A percentile compares a stretch with the other conserved stretches of the same genome.
Conservation (phyloP, 2,329 filamentous ascomycete genomes). For the Trichoderma sp. region DNA sequence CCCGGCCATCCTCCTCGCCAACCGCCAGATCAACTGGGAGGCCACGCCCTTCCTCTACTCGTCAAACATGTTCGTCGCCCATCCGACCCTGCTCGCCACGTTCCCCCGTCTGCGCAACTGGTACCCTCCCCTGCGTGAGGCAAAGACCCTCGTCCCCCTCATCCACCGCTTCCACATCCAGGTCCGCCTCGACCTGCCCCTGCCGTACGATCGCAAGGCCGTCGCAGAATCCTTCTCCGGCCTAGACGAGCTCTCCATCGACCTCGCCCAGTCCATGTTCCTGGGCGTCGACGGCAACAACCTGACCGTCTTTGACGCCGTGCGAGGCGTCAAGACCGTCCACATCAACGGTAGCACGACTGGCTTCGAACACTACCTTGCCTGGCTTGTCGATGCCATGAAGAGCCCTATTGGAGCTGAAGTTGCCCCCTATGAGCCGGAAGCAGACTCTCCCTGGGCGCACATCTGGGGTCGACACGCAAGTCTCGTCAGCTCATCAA, state of each 20-base stretch:
- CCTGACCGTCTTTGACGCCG: slow-evolving; percentile 41
- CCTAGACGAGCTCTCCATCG: slow-evolving; percentile 39
- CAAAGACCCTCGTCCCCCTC: slow-evolving; percentile 27
- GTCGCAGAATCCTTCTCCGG: slow-evolving; percentile 37
- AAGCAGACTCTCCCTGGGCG: slow-evolving; percentile 11
- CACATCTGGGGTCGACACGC: slow-evolving; percentile 24
- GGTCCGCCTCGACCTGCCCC: slow-evolving; percentile 41
- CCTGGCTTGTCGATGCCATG: slow-evolving; percentile 41
- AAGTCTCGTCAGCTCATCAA: not conserved
- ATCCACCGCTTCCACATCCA: slow-evolving; percentile 40
- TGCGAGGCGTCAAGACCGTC: slow-evolving; percentile 39
- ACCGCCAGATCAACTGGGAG: slow-evolving; percentile 42
- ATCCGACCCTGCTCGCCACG: slow-evolving; percentile 39
- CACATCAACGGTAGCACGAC: slow-evolving; percentile 37
- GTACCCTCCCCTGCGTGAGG: slow-evolving; percentile 33
- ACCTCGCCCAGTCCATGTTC: slow-evolving; percentile 39
- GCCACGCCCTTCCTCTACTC: slow-evolving; percentile 41
- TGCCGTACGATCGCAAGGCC: slow-evolving; percentile 31
- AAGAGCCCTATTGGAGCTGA: slow-evolving; percentile 27
- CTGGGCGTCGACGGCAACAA: slow-evolving; percentile 38
- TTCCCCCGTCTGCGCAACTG: slow-evolving; percentile 40
- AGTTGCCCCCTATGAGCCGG: slow-evolving; percentile 24
- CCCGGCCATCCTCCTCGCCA: slow-evolving; percentile 40
- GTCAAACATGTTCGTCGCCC: slow-evolving; percentile 43
- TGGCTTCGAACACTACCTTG: slow-evolving; percentile 42